Base-by-base conservation (phyloP, 306 rosid species). In the Pueraria montana region DNA sequence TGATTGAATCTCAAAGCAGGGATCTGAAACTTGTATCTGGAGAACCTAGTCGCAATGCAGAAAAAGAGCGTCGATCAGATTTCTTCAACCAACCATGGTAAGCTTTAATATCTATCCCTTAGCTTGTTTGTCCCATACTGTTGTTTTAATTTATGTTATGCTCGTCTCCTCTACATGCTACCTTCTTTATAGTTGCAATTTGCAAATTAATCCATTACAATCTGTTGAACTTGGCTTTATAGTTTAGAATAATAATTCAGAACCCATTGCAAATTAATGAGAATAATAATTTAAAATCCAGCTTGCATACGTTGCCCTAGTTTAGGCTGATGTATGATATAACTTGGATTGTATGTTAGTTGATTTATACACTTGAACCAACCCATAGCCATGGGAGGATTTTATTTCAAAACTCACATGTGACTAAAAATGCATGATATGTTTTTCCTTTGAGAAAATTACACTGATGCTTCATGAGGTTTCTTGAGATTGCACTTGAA, bases 11-110 rank as follows among this genome's bases (percentile, higher is more conserved):
- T 72, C 99, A 96, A 86, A 90, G 96, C 90, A 92, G 81, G 91
- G 99, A 96, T 87, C 87, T 96, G 75, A 96, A 96, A 85, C 77
- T 91, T 62, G 93, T 89, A 6, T 91, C 98, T 11, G 99, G 99
- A 81, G 99, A 94, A 88, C 90, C 94, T 1, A 94, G 98, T 88
- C 97, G 97, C 38, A 96, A 64, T 83, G 89, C 88, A 67, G 98
- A 96, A 68, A 96, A 90, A 88, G 97, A 94, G 91, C 94, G 97
- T 1, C 90, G 91, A 12, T 88, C 99, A 61, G 98, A 96, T 53
- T 92, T 96, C 87, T 96, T 94, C 91, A 90, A 90, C 87, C 99
- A 94, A 80, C 97, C 99, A 74, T 96, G 99, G 99, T 96, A 90
- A 80, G 86, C 45, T 80, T 70, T 50, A 27, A 62, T 10, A 11